These are phyloP conservation scores for Pharnaceum exiguum DNA, from an alignment of 148 eudicot species.

Conservation along the genomic window DNA sequence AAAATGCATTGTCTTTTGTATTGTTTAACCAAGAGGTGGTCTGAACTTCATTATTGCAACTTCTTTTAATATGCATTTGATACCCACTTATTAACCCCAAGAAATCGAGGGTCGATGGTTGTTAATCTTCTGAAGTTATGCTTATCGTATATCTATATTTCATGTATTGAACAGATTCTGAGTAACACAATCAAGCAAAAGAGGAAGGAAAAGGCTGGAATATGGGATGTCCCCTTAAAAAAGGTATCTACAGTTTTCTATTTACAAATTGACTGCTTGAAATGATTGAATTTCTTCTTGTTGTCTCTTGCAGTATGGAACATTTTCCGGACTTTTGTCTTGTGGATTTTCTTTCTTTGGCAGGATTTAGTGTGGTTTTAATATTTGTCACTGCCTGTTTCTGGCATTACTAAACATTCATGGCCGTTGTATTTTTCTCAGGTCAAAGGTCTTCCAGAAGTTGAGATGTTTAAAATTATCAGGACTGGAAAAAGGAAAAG, in stretches of 20 bases:
- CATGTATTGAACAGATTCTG: slow-evolving; percentile 43
- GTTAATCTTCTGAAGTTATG: background rate
- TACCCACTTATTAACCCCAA: too few relatives aligned
- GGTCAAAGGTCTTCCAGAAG: slow-evolving; percentile 99
- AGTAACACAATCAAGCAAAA: slow-evolving; percentile 97
- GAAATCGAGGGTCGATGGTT: background rate
- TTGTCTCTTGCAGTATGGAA: too few relatives aligned
- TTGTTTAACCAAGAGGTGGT: too few relatives aligned
- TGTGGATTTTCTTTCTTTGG: too few relatives aligned
- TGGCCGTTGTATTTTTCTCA: slow-evolving; percentile 19
- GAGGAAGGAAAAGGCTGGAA: slow-evolving; percentile 96
- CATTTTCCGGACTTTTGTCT: too few relatives aligned
- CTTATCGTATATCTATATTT: background rate
- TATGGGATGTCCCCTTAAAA: slow-evolving; percentile 97
- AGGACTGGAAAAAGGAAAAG: slow-evolving; percentile 88
- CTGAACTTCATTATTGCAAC: too few relatives aligned
- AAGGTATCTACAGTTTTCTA: slow-evolving; percentile 44
- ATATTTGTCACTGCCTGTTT: background rate
- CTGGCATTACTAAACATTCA: background rate
- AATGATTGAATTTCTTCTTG: too few relatives aligned
- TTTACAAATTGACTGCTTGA: background rate
- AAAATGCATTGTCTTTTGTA: too few relatives aligned
- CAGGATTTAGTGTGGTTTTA: too few relatives aligned
- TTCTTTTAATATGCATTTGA: too few relatives aligned
- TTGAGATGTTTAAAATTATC: slow-evolving; percentile 95